Percentiles rank a stretch among this genome's conserved stretches.
These are phyloP conservation scores for Puccinia coronata DNA, from an alignment of 1,284 basidiomycete species.

Conservation along the genomic window DNA sequence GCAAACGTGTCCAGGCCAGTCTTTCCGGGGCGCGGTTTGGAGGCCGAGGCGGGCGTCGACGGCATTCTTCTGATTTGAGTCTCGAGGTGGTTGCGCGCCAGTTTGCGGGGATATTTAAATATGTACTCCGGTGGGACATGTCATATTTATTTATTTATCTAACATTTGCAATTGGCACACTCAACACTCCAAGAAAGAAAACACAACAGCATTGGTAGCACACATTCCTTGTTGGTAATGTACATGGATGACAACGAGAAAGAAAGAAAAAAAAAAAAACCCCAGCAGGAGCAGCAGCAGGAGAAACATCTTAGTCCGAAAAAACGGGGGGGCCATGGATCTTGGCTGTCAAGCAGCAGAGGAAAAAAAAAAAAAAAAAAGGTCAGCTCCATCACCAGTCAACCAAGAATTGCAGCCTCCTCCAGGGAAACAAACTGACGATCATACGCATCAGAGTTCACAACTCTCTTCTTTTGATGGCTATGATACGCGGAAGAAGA, in stretches of 20 bases:
- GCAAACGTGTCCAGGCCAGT: neutral
- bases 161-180: no score
- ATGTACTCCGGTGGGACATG: no score
- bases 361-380: no score
- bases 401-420: no score
- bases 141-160: no score
- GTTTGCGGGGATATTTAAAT: neutral
- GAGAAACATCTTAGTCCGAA: constrained; percentile 1
- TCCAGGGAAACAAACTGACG: constrained; percentile 9
- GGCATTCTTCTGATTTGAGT: neutral
- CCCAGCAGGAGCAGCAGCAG: neutral
- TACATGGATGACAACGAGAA: no score
- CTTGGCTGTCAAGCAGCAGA: no score
- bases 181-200: no score
- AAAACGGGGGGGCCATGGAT: constrained; percentile 19
- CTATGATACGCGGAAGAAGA: neutral
- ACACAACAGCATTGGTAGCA: no score
- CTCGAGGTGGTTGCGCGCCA: neutral
- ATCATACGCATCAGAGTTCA: constrained; percentile 1
- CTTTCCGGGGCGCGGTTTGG: neutral
- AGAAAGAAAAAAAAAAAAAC: neutral
- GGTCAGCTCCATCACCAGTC: no score
- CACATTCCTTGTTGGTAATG: no score
- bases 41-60: neutral
- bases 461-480: constrained; percentile 3